Evolutionary conservation across 75 land plant genomes (phyloP), one percentile per base, ranked within the genome.

Genomic region (Larix kaempferi): DNA sequence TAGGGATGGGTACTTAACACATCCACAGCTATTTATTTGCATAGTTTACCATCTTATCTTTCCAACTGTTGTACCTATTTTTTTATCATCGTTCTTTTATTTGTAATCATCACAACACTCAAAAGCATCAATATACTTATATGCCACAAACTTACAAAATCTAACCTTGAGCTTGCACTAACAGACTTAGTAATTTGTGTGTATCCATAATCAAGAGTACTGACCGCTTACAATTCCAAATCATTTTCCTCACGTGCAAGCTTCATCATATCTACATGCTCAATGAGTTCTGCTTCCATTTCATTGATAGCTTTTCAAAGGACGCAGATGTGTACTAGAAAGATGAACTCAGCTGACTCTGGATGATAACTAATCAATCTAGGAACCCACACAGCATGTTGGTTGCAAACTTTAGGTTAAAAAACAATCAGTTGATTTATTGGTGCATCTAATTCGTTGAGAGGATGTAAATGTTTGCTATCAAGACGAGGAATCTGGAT

Each of bases 191-290:
- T 19, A 19, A 37, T 39, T 17, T 39, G 41, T 69, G 37, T 2
- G 12, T 69, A 39, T 69, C 44, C 72, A 69, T 69, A 41, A 69
- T 21, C 72, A 39, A 37, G n/a, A 69, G 33, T 57, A 72, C 93
- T 77, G 88, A 97, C 99, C 75, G 79, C 86, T 89, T 91, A 95
- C 81, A 96, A 73, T 74, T 89, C 93, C 3, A 44, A 3, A 71
- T 97, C 99, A 76, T 89, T 86, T 79, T 97, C 99, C 78, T 97
- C 99, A 14, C 84, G 86, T 58, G 99, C 99, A 78, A 97, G 92
- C 85, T 92, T 93, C 54, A 91, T 80, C 80, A 97, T 77, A 54
- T 92, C 98, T 64, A 97, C 85, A 78, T 94, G 93, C 79, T 97
- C 99, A 78, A 89, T 78, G 71, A 97, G 78, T 41, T 92, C 88